Percentiles rank a stretch among this genome's conserved stretches.
Evolutionary conservation across 257 asterid genomes (phyloP).

Genomic region (Osmanthus fragrans): DNA sequence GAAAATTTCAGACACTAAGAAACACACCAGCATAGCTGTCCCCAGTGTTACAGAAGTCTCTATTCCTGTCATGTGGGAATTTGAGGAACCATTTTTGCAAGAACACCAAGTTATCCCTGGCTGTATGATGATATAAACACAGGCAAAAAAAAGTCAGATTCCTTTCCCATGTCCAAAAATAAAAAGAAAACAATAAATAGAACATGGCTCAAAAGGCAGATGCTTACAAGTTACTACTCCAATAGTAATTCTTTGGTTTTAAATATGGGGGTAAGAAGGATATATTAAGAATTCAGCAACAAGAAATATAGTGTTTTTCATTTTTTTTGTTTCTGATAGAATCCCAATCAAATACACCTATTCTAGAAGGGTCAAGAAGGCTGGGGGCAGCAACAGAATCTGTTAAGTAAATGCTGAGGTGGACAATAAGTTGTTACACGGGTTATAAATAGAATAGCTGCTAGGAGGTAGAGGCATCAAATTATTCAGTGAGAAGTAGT

Average conservation of each 20-base stretch:
- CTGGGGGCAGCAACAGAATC: too few species aligned
- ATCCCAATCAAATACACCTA: too few species aligned
- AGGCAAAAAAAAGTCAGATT: not conserved
- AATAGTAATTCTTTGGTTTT: not conserved
- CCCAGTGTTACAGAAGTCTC: not conserved
- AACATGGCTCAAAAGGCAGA: not conserved
- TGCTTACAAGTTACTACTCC: too few species aligned
- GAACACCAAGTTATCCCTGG: constrained; percentile 67
- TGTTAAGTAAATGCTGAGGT: too few species aligned
- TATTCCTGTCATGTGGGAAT: too few species aligned
- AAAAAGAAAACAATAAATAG: not conserved
- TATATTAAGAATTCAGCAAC: constrained; percentile 12
- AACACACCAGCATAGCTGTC: not conserved
- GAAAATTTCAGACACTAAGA: not conserved
- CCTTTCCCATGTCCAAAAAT: constrained; percentile 10
- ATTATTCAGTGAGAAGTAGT: too few species aligned
- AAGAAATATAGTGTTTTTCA: not conserved
- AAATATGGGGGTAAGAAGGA: constrained; percentile 14
- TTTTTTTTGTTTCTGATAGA: too few species aligned
- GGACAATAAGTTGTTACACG: too few species aligned
- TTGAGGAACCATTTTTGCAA: constrained; percentile 65
- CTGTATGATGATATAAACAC: constrained; percentile 24
- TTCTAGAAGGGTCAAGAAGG: too few species aligned
- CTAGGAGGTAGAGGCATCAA: too few species aligned
- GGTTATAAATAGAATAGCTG: too few species aligned